Percentiles rank a stretch among this genome's conserved stretches.
phyloP scores from a whole-genome alignment of 345 rosid species.

The Mallotus nudiflorus region DNA sequence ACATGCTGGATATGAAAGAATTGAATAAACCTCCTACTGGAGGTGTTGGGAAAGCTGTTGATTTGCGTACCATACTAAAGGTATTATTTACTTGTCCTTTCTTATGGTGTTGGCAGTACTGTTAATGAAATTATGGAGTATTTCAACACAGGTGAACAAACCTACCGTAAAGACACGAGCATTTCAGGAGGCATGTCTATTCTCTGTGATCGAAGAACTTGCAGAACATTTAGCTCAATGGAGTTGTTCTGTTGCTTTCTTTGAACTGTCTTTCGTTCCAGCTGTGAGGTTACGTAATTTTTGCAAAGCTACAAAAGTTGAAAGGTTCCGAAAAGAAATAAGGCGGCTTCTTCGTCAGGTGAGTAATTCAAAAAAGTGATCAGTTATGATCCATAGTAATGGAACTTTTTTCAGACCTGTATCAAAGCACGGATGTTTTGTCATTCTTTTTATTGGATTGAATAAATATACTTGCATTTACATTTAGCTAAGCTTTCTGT shows the following conservation, averaged over 20 bases:
- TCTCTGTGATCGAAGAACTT: slow-evolving; percentile 79
- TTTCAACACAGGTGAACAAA: slow-evolving; percentile 63
- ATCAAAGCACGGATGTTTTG: background rate
- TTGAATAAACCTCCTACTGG: slow-evolving; percentile 77
- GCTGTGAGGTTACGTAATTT: slow-evolving; percentile 69
- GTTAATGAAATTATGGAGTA: slow-evolving; percentile 9
- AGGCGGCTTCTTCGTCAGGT: slow-evolving; percentile 83
- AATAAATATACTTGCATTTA: background rate
- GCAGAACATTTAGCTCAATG: slow-evolving; percentile 90
- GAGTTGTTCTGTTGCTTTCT: slow-evolving; percentile 85
- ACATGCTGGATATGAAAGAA: slow-evolving; percentile 98
- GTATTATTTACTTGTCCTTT: slow-evolving; percentile 30
- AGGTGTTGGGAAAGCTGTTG: slow-evolving; percentile 87
- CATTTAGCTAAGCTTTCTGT: slow-evolving; percentile 2
- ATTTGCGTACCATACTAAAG: slow-evolving; percentile 70
- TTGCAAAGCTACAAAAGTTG: slow-evolving; percentile 75
- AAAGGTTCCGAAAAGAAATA: slow-evolving; percentile 89
- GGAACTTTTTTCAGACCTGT: slow-evolving; percentile 2
- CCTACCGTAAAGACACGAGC: slow-evolving; percentile 80
- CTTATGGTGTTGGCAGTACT: background rate
- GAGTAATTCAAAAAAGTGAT: slow-evolving; percentile 9
- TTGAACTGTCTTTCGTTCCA: slow-evolving; percentile 83
- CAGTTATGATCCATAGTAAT: background rate
- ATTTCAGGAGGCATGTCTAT: slow-evolving; percentile 92
- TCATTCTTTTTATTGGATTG: background rate